A percentile compares a stretch with the other conserved stretches of the same genome.
Conservation (phyloP, 805 yeast genomes). For the Candida easanensis region DNA sequence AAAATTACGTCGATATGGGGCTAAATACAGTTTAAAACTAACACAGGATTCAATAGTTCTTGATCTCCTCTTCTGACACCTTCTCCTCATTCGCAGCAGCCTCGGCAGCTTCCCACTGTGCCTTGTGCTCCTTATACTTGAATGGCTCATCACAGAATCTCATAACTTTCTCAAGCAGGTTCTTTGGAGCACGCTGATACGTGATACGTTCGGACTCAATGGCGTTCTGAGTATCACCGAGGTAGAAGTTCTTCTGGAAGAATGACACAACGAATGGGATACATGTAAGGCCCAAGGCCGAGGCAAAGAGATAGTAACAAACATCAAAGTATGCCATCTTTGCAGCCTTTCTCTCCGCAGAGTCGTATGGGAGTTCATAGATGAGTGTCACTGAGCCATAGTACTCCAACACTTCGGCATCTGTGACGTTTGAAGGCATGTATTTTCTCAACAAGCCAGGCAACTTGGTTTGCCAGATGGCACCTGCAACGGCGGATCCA, state of each 20-base stretch:
- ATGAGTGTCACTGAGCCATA: constrained; percentile 28
- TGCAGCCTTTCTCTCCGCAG: constrained; percentile 32
- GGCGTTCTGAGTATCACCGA: constrained; percentile 36
- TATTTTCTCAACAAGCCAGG: constrained; percentile 30
- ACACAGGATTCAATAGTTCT: too few species aligned
- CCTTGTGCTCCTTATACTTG: constrained; percentile 9
- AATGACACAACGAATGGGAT: constrained; percentile 31
- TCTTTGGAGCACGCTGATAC: constrained; percentile 5
- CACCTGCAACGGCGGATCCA: constrained; percentile 39
- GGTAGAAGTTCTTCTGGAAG: constrained; percentile 34
- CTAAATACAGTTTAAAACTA: too few species aligned
- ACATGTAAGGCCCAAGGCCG: constrained; percentile 30
- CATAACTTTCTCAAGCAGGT: constrained; percentile 3
- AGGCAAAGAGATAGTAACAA: constrained; percentile 28
- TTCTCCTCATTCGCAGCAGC: not conserved
- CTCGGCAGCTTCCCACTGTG: constrained; percentile 6
- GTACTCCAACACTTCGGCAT: constrained; percentile 21
- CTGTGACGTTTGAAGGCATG: constrained; percentile 27
- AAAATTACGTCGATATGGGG: too few species aligned
- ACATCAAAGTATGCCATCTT: constrained; percentile 32
- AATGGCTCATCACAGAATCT: constrained; percentile 13
- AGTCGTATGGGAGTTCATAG: constrained; percentile 26
- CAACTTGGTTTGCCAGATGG: constrained; percentile 35
- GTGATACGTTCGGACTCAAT: constrained; percentile 26
- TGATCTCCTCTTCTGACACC: not conserved